These are phyloP conservation scores for Magnusiomyces paraingens DNA, from an alignment of 1,139 yeast genomes.

Conservation along the genomic window DNA sequence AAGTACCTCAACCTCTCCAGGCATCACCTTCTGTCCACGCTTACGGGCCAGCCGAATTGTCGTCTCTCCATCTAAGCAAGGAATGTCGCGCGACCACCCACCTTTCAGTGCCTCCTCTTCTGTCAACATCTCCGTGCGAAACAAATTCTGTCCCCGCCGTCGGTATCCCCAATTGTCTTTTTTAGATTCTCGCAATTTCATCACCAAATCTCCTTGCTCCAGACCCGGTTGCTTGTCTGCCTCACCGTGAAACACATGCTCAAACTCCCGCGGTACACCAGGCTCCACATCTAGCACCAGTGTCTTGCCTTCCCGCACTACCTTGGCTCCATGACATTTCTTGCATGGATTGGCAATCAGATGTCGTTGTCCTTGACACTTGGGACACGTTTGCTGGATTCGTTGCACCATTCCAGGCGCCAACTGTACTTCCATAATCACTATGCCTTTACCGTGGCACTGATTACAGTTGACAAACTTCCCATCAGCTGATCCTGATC, in stretches of 20 bases:
- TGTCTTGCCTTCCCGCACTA: constrained; percentile 48
- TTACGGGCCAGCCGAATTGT: constrained; percentile 44
- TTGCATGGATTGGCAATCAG: constrained; percentile 57
- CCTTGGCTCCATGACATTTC: constrained; percentile 65
- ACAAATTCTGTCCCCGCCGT: constrained; percentile 65
- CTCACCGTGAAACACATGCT: constrained; percentile 60
- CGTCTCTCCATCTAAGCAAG: constrained; percentile 57
- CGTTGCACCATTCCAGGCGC: constrained; percentile 91
- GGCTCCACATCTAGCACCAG: constrained; percentile 60
- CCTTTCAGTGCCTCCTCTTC: constrained; percentile 69
- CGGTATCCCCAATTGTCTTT: constrained; percentile 66
- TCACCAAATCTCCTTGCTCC: constrained; percentile 70
- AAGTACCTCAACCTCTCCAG: constrained; percentile 67
- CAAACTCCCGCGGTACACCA: constrained; percentile 60
- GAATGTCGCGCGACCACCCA: constrained; percentile 66
- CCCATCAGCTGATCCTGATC: constrained; percentile 81
- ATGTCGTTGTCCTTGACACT: constrained; percentile 73
- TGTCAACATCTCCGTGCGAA: constrained; percentile 73
- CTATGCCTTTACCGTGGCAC: constrained; percentile 73
- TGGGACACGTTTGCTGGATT: constrained; percentile 69
- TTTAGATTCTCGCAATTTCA: constrained; percentile 43
- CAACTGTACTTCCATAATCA: constrained; percentile 62
- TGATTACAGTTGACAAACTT: constrained; percentile 52
- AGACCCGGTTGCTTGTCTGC: constrained; percentile 81
- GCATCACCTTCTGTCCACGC: constrained; percentile 45